Evolutionary conservation across 345 rosid genomes (phyloP).

Genomic region (Mallotus nudiflorus): DNA sequence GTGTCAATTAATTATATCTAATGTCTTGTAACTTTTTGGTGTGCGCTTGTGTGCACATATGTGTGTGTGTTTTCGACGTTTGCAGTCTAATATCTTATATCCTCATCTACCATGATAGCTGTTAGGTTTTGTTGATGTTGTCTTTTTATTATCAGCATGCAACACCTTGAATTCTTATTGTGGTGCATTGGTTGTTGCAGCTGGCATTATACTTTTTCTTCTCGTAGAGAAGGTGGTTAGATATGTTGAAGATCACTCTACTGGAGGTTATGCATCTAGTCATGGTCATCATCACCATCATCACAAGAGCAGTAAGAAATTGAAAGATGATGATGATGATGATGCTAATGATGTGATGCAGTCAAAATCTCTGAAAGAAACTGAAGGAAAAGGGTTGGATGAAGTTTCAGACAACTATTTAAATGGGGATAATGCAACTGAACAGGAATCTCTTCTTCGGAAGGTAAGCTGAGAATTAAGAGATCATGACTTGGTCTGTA

Average conservation of each 20-base stretch:
- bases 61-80: neutral
- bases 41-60: no score
- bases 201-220: conserved; percentile 94
- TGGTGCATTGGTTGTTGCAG: conserved; percentile 49
- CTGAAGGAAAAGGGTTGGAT: conserved; percentile 34
- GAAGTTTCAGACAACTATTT: conserved; percentile 38
- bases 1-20: neutral
- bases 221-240: conserved; percentile 93
- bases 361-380: conserved; percentile 37
- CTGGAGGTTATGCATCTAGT: conserved; percentile 53
- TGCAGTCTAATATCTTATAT: neutral
- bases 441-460: conserved; percentile 48
- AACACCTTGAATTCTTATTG: conserved; percentile 25
- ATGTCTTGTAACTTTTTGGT: neutral
- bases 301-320: conserved; percentile 52
- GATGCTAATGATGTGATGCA: conserved; percentile 29
- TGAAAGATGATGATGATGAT: conserved; percentile 56
- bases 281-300: conserved; percentile 78
- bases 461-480: conserved; percentile 50
- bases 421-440: conserved; percentile 32
- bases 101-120: neutral
- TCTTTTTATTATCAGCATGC: conserved; percentile 18
- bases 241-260: conserved; percentile 74
- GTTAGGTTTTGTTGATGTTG: conserved; percentile 13
- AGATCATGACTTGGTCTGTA: conserved; percentile 7